Base-by-base conservation (phyloP, 1,139 yeast species). In the Kodamaea plutei region DNA sequence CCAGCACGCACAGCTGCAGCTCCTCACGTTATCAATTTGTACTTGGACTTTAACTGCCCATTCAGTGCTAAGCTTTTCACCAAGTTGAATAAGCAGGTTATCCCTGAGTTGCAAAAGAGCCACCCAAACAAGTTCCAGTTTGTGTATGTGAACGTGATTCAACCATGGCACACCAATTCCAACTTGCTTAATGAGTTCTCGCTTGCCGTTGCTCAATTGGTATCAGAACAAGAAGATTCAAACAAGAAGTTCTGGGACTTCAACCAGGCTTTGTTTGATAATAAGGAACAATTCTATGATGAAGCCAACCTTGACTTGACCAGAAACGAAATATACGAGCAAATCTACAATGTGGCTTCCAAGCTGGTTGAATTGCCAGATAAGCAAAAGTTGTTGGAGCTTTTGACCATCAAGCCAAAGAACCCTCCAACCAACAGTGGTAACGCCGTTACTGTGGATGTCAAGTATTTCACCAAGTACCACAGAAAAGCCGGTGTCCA, bases 161-260 rank as follows among this genome's bases (percentile, higher is more conserved):
- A 85, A 56, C 91, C 93, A 42, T 85, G 95, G 95, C 95, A 85
- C 52, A 79, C 91, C 19, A 71, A 76, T 33, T 79, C 89, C 1
- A 70, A 73, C 7, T 60, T 76, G 28, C 64, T 79, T 27, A 79
- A 82, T 49, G 96, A 87, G 48, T 83, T 84, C 26, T 71, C 83
- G 0, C 56, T 87, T 26, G 91, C 80, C 0, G 79, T 82, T 19
- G 82, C 84, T 8, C 62, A 65, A 35, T 54, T 79, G 29, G 69
- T 70, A 17, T 79, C 88, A 7, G 68, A 62, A 5, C 35, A 25
- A 9, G 44, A 35, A 6, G 43, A 47, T 25, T 45, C 64, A 23
- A 56, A 59, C 35, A 33, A 41, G 15, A 53, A 63, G 36, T 84
- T 83, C 58, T 80, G 93, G 84, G 61, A 70, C 21, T 74, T 79